Evolutionary conservation across 495 filamentous ascomycete genomes (phyloP).

Genomic region (Neurospora sp.): DNA sequence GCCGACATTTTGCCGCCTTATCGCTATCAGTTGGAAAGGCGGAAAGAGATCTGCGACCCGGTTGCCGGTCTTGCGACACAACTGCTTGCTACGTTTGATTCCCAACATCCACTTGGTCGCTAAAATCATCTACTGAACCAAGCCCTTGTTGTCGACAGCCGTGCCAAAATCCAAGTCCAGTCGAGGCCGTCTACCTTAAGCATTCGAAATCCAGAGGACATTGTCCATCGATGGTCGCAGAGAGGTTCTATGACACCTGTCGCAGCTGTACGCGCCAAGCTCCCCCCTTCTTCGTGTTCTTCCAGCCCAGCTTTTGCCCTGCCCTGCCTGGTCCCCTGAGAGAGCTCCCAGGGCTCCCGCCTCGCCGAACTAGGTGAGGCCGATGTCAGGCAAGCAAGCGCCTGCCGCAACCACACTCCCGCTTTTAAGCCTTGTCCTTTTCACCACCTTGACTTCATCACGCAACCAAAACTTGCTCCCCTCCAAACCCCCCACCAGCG

Average conservation of each 20-base stretch:
- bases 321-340: neutral
- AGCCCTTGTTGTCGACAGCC: neutral
- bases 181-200: neutral
- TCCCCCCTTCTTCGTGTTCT: neutral
- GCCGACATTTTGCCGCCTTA: conserved; percentile 24
- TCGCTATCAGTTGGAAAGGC: conserved; percentile 18
- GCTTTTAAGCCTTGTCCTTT: neutral
- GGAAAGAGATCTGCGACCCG: conserved; percentile 21
- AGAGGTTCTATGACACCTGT: conserved; percentile 10
- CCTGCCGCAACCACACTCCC: neutral
- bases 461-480: neutral
- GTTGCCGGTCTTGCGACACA: conserved; percentile 5
- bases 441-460: neutral
- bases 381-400: neutral
- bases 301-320: neutral
- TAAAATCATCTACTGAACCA: neutral
- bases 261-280: conserved; percentile 14
- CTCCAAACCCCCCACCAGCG: neutral
- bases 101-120: neutral
- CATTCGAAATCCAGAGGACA: neutral
- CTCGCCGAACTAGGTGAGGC: neutral
- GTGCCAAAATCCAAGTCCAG: neutral
- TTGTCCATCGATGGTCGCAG: conserved; percentile 2
- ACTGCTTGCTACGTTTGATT: conserved; percentile 1
- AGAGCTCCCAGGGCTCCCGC: neutral